Evolutionary conservation across 129 eudicot genomes (phyloP).

Genomic region (Rutidosis leptorrhynchoides): DNA sequence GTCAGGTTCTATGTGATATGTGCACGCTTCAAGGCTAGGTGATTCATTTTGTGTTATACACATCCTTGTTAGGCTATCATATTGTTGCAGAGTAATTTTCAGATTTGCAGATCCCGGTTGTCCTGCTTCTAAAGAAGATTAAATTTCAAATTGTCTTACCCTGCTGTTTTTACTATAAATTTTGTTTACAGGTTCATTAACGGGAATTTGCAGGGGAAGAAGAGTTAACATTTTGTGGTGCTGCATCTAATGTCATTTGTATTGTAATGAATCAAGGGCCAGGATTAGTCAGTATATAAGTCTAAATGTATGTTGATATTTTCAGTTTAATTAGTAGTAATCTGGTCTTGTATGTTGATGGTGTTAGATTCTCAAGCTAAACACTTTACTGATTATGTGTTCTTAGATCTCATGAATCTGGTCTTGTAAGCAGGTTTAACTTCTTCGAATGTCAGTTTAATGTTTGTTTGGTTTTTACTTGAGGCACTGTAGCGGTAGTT

Average conservation of each 20-base stretch:
- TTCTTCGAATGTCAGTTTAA: not conserved
- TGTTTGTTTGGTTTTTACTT: too few relatives aligned
- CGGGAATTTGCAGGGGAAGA: constrained; percentile 32
- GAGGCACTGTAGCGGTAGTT: not conserved
- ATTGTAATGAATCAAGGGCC: constrained; percentile 10
- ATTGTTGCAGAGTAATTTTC: constrained; percentile 29
- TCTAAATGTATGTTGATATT: not conserved
- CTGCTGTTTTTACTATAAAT: constrained; percentile 37
- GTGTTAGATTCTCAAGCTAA: not conserved
- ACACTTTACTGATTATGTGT: not conserved
- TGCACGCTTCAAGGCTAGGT: constrained; percentile 24
- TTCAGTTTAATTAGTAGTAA: not conserved
- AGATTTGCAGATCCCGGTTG: constrained; percentile 76
- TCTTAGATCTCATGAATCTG: not conserved
- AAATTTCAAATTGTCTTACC: constrained; percentile 22
- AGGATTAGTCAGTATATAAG: constrained; percentile 6
- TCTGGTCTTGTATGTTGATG: constrained; percentile 8
- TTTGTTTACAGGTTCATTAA: constrained; percentile 59
- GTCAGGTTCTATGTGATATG: constrained; percentile 40
- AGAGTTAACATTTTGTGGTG: not conserved
- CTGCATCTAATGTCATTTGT: not conserved
- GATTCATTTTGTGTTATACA: not conserved
- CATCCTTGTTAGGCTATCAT: not conserved
- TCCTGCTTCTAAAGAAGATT: constrained; percentile 48
- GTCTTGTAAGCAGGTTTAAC: not conserved